phyloP scores from a whole-genome alignment of 345 rosid genomes.

The Gossypium rotundifolium region DNA sequence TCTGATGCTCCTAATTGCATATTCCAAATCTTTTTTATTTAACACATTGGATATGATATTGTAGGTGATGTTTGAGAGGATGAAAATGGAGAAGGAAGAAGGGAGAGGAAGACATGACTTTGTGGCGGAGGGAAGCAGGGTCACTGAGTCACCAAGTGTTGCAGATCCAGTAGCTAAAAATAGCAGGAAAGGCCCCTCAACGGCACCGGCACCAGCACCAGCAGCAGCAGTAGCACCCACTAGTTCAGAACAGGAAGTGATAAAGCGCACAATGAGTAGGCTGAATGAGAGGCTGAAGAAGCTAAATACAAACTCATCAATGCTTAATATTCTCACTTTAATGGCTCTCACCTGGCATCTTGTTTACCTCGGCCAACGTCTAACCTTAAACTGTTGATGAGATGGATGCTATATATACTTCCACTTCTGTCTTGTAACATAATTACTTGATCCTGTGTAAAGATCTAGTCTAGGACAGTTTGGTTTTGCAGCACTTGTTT shows the following conservation, averaged over 20 bases:
- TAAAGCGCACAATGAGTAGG: conserved; percentile 19
- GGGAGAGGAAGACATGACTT: conserved; percentile 51
- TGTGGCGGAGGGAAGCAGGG: background rate
- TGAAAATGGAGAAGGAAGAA: conserved; percentile 75
- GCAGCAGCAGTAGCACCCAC: background rate
- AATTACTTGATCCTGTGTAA: background rate
- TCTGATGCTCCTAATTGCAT: background rate
- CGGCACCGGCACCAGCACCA: background rate
- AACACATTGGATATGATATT: background rate
- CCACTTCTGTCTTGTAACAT: background rate
- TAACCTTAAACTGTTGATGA: conserved; percentile 27
- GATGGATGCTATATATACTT: background rate
- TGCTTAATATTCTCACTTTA: conserved; percentile 45
- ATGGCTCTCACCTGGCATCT: conserved; percentile 67
- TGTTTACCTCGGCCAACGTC: conserved; percentile 48
- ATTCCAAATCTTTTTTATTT: background rate
- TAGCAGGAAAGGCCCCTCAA: conserved; percentile 3
- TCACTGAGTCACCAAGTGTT: background rate
- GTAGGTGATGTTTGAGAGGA: conserved; percentile 66
- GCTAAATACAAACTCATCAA: conserved; percentile 59
- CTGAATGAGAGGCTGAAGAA: conserved; percentile 50
- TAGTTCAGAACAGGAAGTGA: conserved; percentile 21
- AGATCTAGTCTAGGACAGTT: background rate
- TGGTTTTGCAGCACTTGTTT: background rate
- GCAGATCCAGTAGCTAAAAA: background rate